phyloP scores from a whole-genome alignment of 768 basidiomycete species.

The Tricholoma hemisulphureum region DNA sequence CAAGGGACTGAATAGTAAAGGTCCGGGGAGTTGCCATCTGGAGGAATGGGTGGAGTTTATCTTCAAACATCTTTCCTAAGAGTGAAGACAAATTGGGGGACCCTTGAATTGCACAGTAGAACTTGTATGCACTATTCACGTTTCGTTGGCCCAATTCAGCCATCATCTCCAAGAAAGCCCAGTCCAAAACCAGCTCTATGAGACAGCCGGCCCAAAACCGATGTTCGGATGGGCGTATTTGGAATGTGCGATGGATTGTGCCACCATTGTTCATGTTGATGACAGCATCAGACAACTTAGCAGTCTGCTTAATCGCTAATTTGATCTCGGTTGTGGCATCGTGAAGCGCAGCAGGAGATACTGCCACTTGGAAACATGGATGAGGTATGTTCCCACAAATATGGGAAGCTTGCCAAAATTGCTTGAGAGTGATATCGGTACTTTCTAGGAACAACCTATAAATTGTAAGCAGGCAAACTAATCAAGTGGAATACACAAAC shows the following conservation, averaged over 20 bases:
- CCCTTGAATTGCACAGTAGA: neutral
- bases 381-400: neutral
- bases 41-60: neutral
- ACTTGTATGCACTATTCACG: neutral
- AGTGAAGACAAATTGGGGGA: neutral
- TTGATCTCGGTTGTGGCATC: neutral
- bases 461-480: neutral
- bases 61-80: neutral
- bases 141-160: neutral
- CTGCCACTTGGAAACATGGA: neutral
- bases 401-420: neutral
- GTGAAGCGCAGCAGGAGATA: neutral
- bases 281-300: neutral
- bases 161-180: neutral
- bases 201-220: neutral
- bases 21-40: neutral
- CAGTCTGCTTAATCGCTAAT: neutral
- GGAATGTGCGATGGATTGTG: neutral
- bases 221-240: neutral
- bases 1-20: neutral
- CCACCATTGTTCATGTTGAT: neutral
- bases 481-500: neutral
- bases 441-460: neutral
- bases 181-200: neutral
- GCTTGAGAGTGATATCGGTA: neutral